These are phyloP conservation scores for Xerocomellus intermedius DNA, from an alignment of 768 basidiomycete species.

Conservation along the genomic window DNA sequence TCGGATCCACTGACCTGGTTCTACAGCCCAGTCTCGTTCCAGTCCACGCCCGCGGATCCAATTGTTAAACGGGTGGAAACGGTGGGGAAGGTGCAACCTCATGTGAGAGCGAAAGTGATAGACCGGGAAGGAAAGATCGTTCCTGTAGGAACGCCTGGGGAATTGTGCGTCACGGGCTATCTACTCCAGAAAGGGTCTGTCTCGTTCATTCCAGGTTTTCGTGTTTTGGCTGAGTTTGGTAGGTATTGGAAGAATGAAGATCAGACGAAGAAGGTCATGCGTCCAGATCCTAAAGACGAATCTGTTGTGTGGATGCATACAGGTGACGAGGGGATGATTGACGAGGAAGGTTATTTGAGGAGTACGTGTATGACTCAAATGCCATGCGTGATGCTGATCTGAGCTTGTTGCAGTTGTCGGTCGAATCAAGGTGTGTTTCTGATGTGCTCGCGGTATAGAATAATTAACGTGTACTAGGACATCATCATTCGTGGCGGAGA, in stretches of 20 bases:
- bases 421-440: constrained; percentile 61
- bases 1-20: neutral
- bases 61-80: constrained; percentile 77
- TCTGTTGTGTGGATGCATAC: constrained; percentile 80
- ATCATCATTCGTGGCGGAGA: constrained; percentile 87
- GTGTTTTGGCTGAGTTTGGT: neutral
- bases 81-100: constrained; percentile 73
- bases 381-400: neutral
- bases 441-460: neutral
- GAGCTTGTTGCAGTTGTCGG: constrained; percentile 57
- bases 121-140: constrained; percentile 57
- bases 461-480: constrained; percentile 44
- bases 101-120: constrained; percentile 74
- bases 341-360: constrained; percentile 74
- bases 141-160: constrained; percentile 72
- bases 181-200: constrained; percentile 72
- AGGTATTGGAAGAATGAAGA: constrained; percentile 78
- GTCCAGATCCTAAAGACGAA: constrained; percentile 44
- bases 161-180: constrained; percentile 74
- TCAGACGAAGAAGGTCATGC: constrained; percentile 63
- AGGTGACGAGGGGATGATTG: constrained; percentile 79
- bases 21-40: constrained; percentile 77
- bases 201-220: neutral
- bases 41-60: constrained; percentile 67
- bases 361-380: constrained; percentile 42